Percentiles rank a stretch among this genome's conserved stretches.
Conservation (phyloP, 1,284 basidiomycete genomes). For the Agaricales sp. region DNA sequence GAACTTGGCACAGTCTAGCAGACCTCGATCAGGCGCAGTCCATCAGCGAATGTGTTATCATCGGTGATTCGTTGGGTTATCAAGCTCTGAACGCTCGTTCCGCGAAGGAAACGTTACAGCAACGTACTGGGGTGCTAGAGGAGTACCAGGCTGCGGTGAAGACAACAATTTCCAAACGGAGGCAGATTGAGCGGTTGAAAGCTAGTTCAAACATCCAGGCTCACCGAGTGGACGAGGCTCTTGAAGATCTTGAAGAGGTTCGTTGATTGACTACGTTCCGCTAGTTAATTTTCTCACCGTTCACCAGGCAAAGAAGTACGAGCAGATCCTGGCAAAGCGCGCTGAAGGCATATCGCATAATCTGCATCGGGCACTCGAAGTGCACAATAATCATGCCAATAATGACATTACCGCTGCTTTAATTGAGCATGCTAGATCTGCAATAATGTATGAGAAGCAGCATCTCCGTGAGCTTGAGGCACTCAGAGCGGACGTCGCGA, state of each 20-base stretch:
- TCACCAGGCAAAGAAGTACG: constrained; percentile 76
- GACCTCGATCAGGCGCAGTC: constrained; percentile 81
- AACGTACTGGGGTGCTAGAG: constrained; percentile 81
- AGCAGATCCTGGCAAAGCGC: constrained; percentile 69
- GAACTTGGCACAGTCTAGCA: constrained; percentile 76
- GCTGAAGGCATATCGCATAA: constrained; percentile 88
- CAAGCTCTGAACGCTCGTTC: constrained; percentile 91
- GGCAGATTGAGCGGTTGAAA: constrained; percentile 85
- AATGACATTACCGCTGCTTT: constrained; percentile 83
- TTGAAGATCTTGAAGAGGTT: constrained; percentile 92
- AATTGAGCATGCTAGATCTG: constrained; percentile 84
- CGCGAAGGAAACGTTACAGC: constrained; percentile 84
- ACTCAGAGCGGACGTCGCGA: constrained; percentile 65
- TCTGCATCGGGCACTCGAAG: constrained; percentile 73
- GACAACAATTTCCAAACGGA: constrained; percentile 81
- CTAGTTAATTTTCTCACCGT: constrained; percentile 9
- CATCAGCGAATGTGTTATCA: constrained; percentile 84
- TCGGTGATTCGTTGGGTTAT: constrained; percentile 88
- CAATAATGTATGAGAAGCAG: constrained; percentile 85
- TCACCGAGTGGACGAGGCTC: constrained; percentile 83
- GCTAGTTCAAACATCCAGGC: constrained; percentile 80
- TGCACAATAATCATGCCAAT: constrained; percentile 76
- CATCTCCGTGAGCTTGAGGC: constrained; percentile 80
- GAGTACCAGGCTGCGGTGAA: constrained; percentile 90
- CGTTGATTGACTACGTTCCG: constrained; percentile 9